These are phyloP conservation scores for Theobroma cacao DNA, from an alignment of 345 rosid species.

Conservation along the genomic window DNA sequence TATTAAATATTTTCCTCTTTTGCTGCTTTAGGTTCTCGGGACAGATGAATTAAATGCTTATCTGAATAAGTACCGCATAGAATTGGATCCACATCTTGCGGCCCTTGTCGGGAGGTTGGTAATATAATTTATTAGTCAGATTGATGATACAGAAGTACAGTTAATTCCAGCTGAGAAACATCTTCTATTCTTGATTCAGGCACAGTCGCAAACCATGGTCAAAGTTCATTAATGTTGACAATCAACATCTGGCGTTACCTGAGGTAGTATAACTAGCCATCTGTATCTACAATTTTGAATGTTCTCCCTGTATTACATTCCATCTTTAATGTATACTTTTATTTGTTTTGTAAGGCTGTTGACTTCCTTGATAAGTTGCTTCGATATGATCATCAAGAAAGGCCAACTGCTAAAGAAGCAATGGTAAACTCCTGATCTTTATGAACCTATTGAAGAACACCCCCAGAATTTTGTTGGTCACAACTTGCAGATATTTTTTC, in stretches of 20 bases:
- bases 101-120: slow-evolving; percentile 88
- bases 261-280: slow-evolving; percentile 52
- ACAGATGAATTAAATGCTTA: slow-evolving; percentile 87
- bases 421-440: slow-evolving; percentile 49
- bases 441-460: neutral
- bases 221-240: slow-evolving; percentile 79
- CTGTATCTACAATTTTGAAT: neutral
- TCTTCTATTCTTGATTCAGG: slow-evolving; percentile 33
- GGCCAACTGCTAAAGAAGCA: slow-evolving; percentile 98
- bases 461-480: neutral
- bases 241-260: slow-evolving; percentile 86
- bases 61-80: slow-evolving; percentile 78
- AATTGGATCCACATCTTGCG: slow-evolving; percentile 85
- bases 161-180: slow-evolving; percentile 2
- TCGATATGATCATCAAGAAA: slow-evolving; percentile 94
- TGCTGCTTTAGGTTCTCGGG: slow-evolving; percentile 68
- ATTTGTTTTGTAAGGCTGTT: slow-evolving; percentile 54
- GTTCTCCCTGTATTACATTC: neutral
- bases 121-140: neutral
- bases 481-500: neutral
- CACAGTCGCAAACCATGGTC: slow-evolving; percentile 95
- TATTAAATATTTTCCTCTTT: neutral
- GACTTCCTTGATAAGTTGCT: slow-evolving; percentile 96
- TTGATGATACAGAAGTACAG: neutral
- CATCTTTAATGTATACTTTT: neutral